phyloP scores from a whole-genome alignment of 2,329 filamentous ascomycete species.

The Juglanconis oblonga region DNA sequence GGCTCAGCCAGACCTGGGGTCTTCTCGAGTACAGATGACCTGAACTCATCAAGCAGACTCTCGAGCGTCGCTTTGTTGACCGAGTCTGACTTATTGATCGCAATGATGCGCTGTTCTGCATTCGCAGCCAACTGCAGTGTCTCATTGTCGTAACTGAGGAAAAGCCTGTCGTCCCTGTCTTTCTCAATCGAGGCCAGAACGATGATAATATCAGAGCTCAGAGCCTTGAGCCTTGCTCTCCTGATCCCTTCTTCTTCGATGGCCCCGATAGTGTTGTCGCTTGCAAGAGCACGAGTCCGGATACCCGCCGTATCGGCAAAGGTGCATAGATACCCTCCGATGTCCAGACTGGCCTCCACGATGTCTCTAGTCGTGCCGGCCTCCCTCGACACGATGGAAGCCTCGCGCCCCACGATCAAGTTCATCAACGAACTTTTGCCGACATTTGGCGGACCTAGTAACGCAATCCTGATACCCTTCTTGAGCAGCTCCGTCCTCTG shows the following conservation, averaged over 20 bases:
- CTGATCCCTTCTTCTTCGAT: constrained; percentile 90
- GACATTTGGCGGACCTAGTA: constrained; percentile 88
- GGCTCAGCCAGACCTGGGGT: constrained; percentile 30
- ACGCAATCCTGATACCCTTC: constrained; percentile 79
- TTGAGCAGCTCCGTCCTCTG: constrained; percentile 80
- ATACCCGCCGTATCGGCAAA: constrained; percentile 94
- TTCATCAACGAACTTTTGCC: constrained; percentile 96
- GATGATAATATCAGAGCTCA: constrained; percentile 81
- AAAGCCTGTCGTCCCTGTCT: constrained; percentile 27
- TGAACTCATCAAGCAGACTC: constrained; percentile 40
- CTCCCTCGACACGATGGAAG: constrained; percentile 90
- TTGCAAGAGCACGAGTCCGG: constrained; percentile 42
- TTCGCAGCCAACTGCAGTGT: constrained; percentile 51
- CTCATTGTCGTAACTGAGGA: constrained; percentile 52
- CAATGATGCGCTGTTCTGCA: constrained; percentile 49
- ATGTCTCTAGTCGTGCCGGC: constrained; percentile 93
- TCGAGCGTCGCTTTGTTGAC: constrained; percentile 34
- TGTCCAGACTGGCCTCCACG: constrained; percentile 85
- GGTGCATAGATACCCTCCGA: constrained; percentile 87
- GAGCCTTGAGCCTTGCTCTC: constrained; percentile 75
- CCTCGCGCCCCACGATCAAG: constrained; percentile 82
- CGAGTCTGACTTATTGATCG: constrained; percentile 62
- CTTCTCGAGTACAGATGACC: constrained; percentile 37
- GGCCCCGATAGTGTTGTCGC: constrained; percentile 52
- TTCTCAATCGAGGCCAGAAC: constrained; percentile 73